Evolutionary conservation across 1,139 yeast genomes (phyloP).

Genomic region (Yarrowia galli): DNA sequence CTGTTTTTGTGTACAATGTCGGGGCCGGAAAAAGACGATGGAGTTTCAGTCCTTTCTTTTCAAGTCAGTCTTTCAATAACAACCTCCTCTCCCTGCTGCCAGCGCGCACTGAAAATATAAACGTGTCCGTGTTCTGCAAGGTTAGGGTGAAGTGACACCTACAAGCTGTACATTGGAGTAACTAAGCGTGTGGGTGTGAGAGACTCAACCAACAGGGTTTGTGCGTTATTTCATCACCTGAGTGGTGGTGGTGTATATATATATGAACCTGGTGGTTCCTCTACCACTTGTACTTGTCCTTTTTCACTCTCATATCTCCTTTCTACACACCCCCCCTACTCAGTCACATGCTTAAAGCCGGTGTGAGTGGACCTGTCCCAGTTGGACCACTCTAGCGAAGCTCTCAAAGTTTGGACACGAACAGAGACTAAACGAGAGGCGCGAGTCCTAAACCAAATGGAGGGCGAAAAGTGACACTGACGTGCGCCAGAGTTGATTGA

Average conservation of each 20-base stretch:
- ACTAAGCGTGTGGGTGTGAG: not conserved
- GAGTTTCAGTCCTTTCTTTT: not conserved
- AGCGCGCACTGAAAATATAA: constrained; percentile 37
- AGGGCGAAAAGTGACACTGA: not conserved
- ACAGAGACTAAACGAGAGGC: constrained; percentile 13
- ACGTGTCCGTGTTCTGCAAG: constrained; percentile 36
- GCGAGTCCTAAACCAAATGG: not conserved
- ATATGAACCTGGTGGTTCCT: too few relatives aligned
- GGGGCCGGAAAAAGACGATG: not conserved
- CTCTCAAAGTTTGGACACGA: constrained; percentile 30
- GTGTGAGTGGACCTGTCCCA: not conserved
- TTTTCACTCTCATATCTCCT: not conserved
- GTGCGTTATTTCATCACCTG: not conserved
- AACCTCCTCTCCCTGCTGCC: constrained; percentile 37
- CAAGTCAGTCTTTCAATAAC: not conserved
- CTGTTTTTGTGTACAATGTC: not conserved
- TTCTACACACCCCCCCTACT: not conserved
- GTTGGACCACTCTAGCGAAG: not conserved
- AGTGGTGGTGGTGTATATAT: not conserved
- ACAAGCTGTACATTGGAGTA: too few relatives aligned
- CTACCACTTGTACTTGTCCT: not conserved
- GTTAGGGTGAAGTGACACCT: constrained; percentile 35
- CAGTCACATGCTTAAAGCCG: constrained; percentile 18
- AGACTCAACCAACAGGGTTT: constrained; percentile 20
- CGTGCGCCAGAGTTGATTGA: not conserved